Evolutionary conservation across 148 eudicot species (phyloP).

Genomic region (Pharnaceum exiguum): DNA sequence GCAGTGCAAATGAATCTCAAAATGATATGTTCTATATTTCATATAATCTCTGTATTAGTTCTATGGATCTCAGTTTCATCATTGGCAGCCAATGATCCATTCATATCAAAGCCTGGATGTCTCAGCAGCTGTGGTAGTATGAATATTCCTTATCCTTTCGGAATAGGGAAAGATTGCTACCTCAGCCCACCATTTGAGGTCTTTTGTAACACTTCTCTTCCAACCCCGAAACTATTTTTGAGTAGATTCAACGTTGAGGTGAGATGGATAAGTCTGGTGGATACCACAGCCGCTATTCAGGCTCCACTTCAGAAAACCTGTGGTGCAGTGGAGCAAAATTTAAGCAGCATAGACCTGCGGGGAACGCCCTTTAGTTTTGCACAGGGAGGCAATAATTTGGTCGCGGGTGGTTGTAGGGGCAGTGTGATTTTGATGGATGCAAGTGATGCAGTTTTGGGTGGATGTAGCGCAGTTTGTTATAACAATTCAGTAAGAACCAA

Average conservation of each 20-base stretch:
- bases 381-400: background rate
- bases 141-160: slow-evolving; percentile 1
- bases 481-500: background rate
- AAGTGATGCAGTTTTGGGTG: background rate
- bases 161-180: slow-evolving; percentile 8
- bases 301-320: background rate
- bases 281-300: background rate
- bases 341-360: background rate
- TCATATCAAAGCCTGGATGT: background rate
- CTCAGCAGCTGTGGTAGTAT: slow-evolving; percentile 5
- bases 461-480: background rate
- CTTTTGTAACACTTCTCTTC: background rate
- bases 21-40: too few species aligned
- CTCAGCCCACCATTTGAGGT: background rate
- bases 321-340: background rate
- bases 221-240: background rate
- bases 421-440: background rate
- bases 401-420: background rate
- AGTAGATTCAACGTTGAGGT: background rate
- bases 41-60: too few species aligned
- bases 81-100: background rate
- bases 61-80: background rate
- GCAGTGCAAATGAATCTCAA: too few species aligned
- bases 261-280: background rate
- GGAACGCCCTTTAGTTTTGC: background rate